Evolutionary conservation across 179 eudicot species (phyloP), one percentile per base, ranked within the genome.

Genomic region (Silene vulgaris): DNA sequence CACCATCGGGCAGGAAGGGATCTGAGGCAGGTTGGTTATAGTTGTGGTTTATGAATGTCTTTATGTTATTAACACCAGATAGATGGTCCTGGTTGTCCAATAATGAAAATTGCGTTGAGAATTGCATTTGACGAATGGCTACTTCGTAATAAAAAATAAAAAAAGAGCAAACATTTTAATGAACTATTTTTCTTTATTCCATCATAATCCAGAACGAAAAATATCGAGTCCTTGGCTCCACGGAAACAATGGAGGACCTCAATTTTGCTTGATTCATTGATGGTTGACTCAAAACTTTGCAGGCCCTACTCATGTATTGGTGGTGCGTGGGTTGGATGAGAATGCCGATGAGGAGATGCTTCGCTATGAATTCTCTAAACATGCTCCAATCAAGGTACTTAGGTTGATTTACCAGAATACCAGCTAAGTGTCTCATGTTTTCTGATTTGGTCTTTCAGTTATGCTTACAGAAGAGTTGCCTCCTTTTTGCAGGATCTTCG

Each of bases 261-360:
- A 13, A 50, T 50, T 50, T 19, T 21, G 4, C 20, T 20, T 17
- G 66, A 6, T 23, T 1, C 28, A 35, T 57, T 71, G 14, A 63
- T 71, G 28, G 61, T n/a, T 35, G 37, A 16, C 48, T 65, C 6
- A 23, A 70, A 50, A 37, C 59, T 29, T 76, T 75, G 66, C 81
- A 95, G 99, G 99, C 77, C 99, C 99, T 54, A 93, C 97, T 60
- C 97, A 93, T 88, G 97, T 96, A 75, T 86, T 96, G 83, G 99
- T 96, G 64, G 97, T 96, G 43, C 97, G 97, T 75, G 99, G 99
- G 72, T 85, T 96, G 96, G 99, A 96, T 85, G 97, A 93, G 80
- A 93, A 93, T 91, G 93, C 99, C 68, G 99, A 96, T 84, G 99
- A 96, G 84, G 97, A 96, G 82, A 89, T 93, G 99, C 91, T 96